Conservation (phyloP, 2,329 filamentous ascomycete genomes). For the Talaromyces amestolkiae region DNA sequence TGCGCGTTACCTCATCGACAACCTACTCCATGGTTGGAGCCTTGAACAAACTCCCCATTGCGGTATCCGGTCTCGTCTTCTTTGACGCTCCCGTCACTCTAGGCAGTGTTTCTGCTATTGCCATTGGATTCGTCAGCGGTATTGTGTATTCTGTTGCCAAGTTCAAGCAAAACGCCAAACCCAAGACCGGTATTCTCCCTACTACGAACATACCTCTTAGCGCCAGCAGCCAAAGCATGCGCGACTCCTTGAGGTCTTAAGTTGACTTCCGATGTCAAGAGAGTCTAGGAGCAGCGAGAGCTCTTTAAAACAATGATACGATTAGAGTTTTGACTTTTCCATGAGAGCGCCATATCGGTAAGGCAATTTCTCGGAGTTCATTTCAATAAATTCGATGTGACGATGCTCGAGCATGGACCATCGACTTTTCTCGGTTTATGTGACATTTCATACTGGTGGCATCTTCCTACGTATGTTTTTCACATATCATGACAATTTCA, state of each 20-base stretch:
- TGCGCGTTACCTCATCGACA: constrained; percentile 93
- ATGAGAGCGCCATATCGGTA: neutral
- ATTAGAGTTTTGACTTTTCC: constrained; percentile 1
- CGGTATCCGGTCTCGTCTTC: constrained; percentile 87
- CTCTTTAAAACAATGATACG: neutral
- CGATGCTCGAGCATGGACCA: neutral
- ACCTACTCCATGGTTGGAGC: constrained; percentile 99
- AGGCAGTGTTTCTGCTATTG: constrained; percentile 86
- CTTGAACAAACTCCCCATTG: constrained; percentile 96
- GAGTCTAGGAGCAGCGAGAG: neutral
- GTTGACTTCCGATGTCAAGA: neutral
- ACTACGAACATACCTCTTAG: constrained; percentile 67
- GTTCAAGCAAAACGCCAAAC: constrained; percentile 70
- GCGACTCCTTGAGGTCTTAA: constrained; percentile 74
- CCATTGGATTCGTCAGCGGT: constrained; percentile 86
- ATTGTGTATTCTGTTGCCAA: constrained; percentile 87
- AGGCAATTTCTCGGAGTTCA: neutral
- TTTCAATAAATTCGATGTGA: neutral
- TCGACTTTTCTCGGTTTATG: neutral
- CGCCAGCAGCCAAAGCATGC: constrained; percentile 85
- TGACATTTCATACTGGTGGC: neutral
- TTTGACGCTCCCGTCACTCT: constrained; percentile 92
- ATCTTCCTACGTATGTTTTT: neutral
- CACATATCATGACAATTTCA: neutral
- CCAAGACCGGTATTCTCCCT: constrained; percentile 66